A percentile compares a stretch with the other conserved stretches of the same genome.
These are phyloP conservation scores for Tuber umbilicatum DNA, from an alignment of 495 filamentous ascomycete genomes.

Conservation along the genomic window DNA sequence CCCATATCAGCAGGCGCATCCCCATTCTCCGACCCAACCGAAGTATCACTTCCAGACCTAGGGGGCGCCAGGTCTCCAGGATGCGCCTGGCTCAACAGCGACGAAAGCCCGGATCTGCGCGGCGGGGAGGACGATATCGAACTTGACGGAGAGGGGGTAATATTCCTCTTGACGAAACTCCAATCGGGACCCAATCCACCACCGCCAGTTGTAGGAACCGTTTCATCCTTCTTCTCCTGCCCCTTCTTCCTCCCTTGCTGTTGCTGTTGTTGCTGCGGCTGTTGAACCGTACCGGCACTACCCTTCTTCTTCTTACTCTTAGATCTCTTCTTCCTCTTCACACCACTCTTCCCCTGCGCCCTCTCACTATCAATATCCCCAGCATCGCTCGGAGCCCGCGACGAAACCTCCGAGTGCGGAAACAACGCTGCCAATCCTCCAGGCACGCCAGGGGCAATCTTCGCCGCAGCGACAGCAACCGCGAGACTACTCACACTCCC, in stretches of 20 bases:
- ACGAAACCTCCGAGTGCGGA: slow-evolving; percentile 32
- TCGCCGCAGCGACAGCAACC: slow-evolving; percentile 23
- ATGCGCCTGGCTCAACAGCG: slow-evolving; percentile 33
- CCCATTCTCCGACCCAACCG: slow-evolving; percentile 54
- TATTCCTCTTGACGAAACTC: slow-evolving; percentile 31
- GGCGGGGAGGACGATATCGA: slow-evolving; percentile 43
- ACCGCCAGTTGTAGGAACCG: neutral
- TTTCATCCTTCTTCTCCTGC: neutral
- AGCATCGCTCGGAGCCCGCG: slow-evolving; percentile 33
- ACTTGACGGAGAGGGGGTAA: slow-evolving; percentile 20
- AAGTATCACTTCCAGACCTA: slow-evolving; percentile 48
- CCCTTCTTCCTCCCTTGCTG: slow-evolving; percentile 22
- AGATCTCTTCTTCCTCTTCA: slow-evolving; percentile 36
- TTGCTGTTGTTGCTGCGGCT: slow-evolving; percentile 2
- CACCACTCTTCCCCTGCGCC: slow-evolving; percentile 2
- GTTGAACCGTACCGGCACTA: neutral
- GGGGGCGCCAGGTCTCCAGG: slow-evolving; percentile 34
- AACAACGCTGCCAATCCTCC: slow-evolving; percentile 34
- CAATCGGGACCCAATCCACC: slow-evolving; percentile 25
- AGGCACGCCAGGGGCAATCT: slow-evolving; percentile 11
- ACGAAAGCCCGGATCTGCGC: slow-evolving; percentile 34
- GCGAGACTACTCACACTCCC: slow-evolving; percentile 30
- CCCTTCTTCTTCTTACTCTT: slow-evolving; percentile 13
- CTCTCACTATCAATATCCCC: slow-evolving; percentile 21
- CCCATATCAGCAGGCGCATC: slow-evolving; percentile 52